Evolutionary conservation across 2,329 filamentous ascomycete species (phyloP), one percentile per base, ranked within the genome.

Genomic region (Hirsutella thompsonii): DNA sequence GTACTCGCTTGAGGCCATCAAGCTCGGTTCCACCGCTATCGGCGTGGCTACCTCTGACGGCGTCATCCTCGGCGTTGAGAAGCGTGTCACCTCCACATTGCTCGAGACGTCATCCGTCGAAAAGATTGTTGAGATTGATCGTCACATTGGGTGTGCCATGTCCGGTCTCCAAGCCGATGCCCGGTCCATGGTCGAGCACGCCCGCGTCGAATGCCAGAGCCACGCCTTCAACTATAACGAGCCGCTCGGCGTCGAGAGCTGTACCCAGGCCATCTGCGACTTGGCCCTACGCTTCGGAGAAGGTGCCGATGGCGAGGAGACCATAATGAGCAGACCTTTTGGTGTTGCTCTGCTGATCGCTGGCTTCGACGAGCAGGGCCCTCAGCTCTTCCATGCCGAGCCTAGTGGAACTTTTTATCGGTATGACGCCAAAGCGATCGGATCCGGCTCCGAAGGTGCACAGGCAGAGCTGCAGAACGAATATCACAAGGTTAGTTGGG

Each of bases 1-100:
- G 83, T 98, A 98, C 79, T 96, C 92, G 45, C 83, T 98, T 64
- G 92, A 98, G 74, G 92, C 92, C 67, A 98, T 98, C 79, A 98
- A 98, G 74, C 85, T 96, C 52, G 92, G 92, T 53, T 94, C 86
- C 56, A 98, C 92, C 53, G 92, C 92, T 59, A 98, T 98, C 69
- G 92, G 92, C 55, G 89, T 98, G 52, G 88, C 92, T 55, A 98
- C 92, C 38, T 84, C 86, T 44, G 85, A 93, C 62, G 92, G 92
- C 58, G 89, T 96, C 47, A 83, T 98, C 59, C 82, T 98, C 39
- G 92, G 92, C 53, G 92, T 98, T 49, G 92, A 98, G 72, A 98
- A 98, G 79, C 89, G 92, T 58, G 92, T 98, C 55, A 98, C 92
- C 46, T 94, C 87, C 44, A 93, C 90, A 46, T 83, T 98, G 47